Percentiles rank a stretch among this genome's conserved stretches.
Evolutionary conservation across 1,139 yeast species (phyloP).

Genomic region (Geotrichum aggregatum): DNA sequence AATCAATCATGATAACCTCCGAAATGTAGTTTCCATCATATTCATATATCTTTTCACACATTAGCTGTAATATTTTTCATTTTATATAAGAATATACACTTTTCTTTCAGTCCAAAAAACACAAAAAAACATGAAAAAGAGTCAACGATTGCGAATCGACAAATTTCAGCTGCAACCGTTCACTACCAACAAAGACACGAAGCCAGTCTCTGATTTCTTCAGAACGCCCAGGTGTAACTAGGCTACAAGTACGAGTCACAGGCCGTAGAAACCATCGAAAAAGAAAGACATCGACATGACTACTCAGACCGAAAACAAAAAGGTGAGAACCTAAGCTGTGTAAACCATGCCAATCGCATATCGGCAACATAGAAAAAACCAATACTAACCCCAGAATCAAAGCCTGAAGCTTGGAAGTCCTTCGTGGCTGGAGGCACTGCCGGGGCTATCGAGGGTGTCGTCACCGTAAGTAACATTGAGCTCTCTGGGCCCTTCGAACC

Average conservation of each 20-base stretch:
- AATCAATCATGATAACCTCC: not conserved
- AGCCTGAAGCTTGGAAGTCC: slow-evolving; percentile 52
- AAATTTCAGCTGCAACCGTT: not conserved
- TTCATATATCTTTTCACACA: not conserved
- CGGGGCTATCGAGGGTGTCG: slow-evolving; percentile 86
- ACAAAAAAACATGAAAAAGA: too few species aligned
- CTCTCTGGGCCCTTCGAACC: too few species aligned
- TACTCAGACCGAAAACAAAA: slow-evolving; percentile 22
- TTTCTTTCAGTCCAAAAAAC: not conserved
- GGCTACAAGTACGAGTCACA: too few species aligned
- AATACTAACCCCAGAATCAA: not conserved
- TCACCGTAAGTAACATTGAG: slow-evolving; percentile 45
- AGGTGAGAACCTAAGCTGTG: slow-evolving; percentile 19
- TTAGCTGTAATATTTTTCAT: not conserved
- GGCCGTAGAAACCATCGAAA: too few species aligned
- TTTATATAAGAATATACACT: not conserved
- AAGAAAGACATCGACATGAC: slow-evolving; percentile 10
- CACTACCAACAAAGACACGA: not conserved
- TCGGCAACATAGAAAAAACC: too few species aligned
- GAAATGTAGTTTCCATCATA: too few species aligned
- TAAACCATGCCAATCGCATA: too few species aligned
- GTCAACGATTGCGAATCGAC: not conserved
- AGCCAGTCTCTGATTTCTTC: too few species aligned
- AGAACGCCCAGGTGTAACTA: too few species aligned
- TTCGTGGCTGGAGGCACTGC: slow-evolving; percentile 93